phyloP scores from a whole-genome alignment of 2,329 filamentous ascomycete genomes.

The Arthrocladium fulminans region DNA sequence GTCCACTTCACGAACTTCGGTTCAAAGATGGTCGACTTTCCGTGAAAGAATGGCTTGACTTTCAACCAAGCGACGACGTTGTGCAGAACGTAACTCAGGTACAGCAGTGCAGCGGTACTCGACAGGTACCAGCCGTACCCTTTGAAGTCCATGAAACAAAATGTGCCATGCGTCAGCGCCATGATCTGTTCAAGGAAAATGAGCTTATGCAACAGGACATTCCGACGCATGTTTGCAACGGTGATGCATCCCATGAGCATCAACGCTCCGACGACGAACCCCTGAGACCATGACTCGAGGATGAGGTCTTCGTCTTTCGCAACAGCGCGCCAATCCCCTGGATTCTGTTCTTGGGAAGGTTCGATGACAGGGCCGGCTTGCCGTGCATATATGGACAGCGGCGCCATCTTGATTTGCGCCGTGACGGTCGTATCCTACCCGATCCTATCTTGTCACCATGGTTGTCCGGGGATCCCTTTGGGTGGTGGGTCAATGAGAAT shows the following conservation, averaged over 20 bases:
- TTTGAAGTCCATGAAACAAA: conserved; percentile 49
- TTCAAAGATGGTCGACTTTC: conserved; percentile 38
- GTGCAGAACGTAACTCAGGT: conserved; percentile 55
- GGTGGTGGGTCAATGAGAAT: not conserved
- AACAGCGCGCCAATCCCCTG: conserved; percentile 18
- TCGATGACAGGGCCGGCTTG: conserved; percentile 3
- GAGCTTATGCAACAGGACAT: conserved; percentile 32
- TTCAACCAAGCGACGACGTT: conserved; percentile 62
- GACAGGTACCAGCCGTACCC: conserved; percentile 57
- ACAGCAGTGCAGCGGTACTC: conserved; percentile 51
- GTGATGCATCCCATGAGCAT: conserved; percentile 34
- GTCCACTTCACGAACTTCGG: conserved; percentile 19
- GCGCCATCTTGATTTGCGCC: not conserved
- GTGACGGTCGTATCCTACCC: not conserved
- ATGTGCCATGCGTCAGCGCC: conserved; percentile 50
- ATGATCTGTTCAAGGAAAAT: conserved; percentile 43
- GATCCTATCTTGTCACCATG: not conserved
- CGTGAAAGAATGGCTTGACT: conserved; percentile 50
- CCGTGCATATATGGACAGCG: not conserved
- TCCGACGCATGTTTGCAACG: conserved; percentile 32
- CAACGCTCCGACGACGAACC: conserved; percentile 31
- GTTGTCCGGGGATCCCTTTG: not conserved
- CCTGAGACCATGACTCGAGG: conserved; percentile 31
- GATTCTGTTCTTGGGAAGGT: not conserved
- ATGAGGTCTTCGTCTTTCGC: conserved; percentile 21